phyloP scores from a whole-genome alignment of 2,329 filamentous ascomycete genomes.

The Xenoacremonium recifei region DNA sequence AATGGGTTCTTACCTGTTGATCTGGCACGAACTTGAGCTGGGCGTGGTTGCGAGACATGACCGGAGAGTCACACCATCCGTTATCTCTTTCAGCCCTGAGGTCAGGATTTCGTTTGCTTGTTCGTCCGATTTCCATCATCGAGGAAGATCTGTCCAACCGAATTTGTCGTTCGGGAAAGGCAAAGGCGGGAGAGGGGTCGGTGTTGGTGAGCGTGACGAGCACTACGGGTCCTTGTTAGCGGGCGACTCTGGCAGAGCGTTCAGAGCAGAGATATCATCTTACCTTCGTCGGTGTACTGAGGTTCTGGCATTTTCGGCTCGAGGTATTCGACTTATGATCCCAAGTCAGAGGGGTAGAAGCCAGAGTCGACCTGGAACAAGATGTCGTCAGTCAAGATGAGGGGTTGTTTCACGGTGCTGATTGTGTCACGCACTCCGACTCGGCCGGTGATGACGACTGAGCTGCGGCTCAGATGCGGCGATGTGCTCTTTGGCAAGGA shows the following conservation, averaged over 20 bases:
- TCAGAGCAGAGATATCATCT: slow-evolving; percentile 1
- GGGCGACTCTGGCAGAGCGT: no score
- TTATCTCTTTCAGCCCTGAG: slow-evolving; percentile 47
- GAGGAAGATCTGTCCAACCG: slow-evolving; percentile 30
- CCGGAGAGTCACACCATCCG: slow-evolving; percentile 67
- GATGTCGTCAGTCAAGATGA: slow-evolving; percentile 3
- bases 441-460: no score
- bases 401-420: slow-evolving; percentile 12
- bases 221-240: slow-evolving; percentile 26
- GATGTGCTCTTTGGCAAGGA: no score
- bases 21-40: slow-evolving; percentile 45
- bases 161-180: slow-evolving; percentile 27
- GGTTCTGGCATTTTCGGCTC: slow-evolving; percentile 22
- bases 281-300: slow-evolving; percentile 26
- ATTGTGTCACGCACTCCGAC: slow-evolving; percentile 15
- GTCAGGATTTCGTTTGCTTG: slow-evolving; percentile 38
- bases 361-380: slow-evolving; percentile 2
- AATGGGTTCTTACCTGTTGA: slow-evolving; percentile 41
- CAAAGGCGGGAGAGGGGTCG: slow-evolving; percentile 16
- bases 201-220: slow-evolving; percentile 29
- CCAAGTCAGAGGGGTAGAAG: not conserved
- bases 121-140: slow-evolving; percentile 40
- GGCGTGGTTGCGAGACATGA: slow-evolving; percentile 70
- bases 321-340: no score
- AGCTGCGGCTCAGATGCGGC: no score